phyloP scores from a whole-genome alignment of 306 rosid genomes.

The Begonia peltatifolia region DNA sequence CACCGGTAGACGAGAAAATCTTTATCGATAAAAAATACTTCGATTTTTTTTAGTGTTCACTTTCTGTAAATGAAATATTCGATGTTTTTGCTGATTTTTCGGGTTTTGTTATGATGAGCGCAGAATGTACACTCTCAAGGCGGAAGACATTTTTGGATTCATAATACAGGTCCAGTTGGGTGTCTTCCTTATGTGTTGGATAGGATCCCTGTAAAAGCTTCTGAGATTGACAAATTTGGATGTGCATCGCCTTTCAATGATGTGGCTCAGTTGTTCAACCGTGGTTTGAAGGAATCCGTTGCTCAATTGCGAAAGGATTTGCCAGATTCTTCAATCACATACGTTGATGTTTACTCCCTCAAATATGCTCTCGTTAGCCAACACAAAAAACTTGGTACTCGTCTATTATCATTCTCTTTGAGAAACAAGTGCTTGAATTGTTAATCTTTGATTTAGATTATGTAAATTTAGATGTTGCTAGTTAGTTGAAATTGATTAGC shows the following conservation, averaged over 20 bases:
- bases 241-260: slow-evolving; percentile 42
- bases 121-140: slow-evolving; percentile 38
- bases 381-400: slow-evolving; percentile 17
- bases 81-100: too few species aligned
- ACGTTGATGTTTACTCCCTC: slow-evolving; percentile 31
- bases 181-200: slow-evolving; percentile 34
- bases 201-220: slow-evolving; percentile 10
- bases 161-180: slow-evolving; percentile 67
- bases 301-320: slow-evolving; percentile 29
- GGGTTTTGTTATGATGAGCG: not conserved
- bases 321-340: slow-evolving; percentile 36
- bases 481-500: too few species aligned
- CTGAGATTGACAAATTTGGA: slow-evolving; percentile 23
- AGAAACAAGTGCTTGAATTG: too few species aligned
- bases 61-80: too few species aligned
- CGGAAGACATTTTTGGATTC: slow-evolving; percentile 58
- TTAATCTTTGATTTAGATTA: not conserved
- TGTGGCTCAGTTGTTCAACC: slow-evolving; percentile 37
- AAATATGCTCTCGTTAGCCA: slow-evolving; percentile 19
- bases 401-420: not conserved
- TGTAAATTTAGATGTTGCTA: not conserved
- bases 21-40: too few species aligned
- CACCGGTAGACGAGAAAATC: too few species aligned
- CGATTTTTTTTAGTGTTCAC: too few species aligned
- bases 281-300: slow-evolving; percentile 28